phyloP scores from a whole-genome alignment of 352 stramenopile species.

The Phytophthora palmivora region DNA sequence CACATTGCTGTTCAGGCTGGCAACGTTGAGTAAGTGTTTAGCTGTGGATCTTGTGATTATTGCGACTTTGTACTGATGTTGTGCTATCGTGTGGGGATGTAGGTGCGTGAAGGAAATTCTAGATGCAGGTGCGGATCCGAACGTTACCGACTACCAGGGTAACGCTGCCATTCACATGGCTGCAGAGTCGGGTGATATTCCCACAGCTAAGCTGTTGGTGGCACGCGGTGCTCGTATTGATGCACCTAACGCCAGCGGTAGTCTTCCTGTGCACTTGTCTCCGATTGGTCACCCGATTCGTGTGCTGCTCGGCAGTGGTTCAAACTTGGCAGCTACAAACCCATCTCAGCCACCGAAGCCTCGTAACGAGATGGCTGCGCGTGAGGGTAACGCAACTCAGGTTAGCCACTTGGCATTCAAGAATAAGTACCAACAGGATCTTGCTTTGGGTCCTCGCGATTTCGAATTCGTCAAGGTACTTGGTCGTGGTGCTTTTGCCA shows the following conservation, averaged over 20 bases:
- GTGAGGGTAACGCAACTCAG: constrained; percentile 71
- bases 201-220: constrained; percentile 80
- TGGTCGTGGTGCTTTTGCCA: constrained; percentile 82
- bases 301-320: constrained; percentile 77
- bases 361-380: constrained; percentile 49
- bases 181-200: constrained; percentile 81
- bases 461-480: constrained; percentile 91
- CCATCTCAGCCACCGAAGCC: constrained; percentile 69
- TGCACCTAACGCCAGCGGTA: constrained; percentile 78
- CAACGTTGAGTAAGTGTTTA: constrained; percentile 61
- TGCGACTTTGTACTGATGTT: constrained; percentile 21
- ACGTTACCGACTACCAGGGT: constrained; percentile 83
- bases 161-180: constrained; percentile 88
- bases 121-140: constrained; percentile 72
- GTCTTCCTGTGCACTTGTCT: constrained; percentile 85
- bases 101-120: constrained; percentile 83
- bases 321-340: constrained; percentile 74
- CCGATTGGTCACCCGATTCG: constrained; percentile 87
- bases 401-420: constrained; percentile 89
- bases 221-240: constrained; percentile 76
- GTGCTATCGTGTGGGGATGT: constrained; percentile 6
- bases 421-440: constrained; percentile 91
- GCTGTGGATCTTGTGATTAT: background rate
- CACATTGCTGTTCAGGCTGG: constrained; percentile 78
- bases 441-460: constrained; percentile 81